Evolutionary conservation across 148 eudicot species (phyloP).

Genomic region (Beta vulgaris): DNA sequence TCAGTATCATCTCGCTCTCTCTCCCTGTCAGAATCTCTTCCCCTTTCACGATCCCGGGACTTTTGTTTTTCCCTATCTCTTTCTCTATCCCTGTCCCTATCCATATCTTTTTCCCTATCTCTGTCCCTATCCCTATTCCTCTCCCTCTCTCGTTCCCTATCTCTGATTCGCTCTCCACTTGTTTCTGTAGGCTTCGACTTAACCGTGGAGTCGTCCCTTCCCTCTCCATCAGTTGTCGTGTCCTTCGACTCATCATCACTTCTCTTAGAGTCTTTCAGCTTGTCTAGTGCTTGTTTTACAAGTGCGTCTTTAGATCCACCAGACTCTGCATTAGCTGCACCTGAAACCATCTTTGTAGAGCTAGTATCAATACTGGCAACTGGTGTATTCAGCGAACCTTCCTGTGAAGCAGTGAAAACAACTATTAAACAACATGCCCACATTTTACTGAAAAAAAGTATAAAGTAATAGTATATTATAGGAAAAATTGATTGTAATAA

Average conservation of each 20-base stretch:
- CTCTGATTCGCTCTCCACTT: conserved; percentile 59
- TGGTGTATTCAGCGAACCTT: conserved; percentile 47
- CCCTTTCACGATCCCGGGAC: conserved; percentile 65
- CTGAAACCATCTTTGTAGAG: conserved; percentile 39
- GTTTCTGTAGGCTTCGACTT: conserved; percentile 44
- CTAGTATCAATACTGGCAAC: conserved; percentile 38
- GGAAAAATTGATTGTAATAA: too few species aligned
- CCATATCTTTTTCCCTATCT: conserved; percentile 27
- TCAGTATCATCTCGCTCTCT: conserved; percentile 66
- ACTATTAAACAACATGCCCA: neutral
- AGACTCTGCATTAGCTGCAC: conserved; percentile 35
- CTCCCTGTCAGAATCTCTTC: conserved; percentile 81
- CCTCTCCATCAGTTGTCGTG: conserved; percentile 36
- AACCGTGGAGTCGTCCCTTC: conserved; percentile 46
- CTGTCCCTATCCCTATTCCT: conserved; percentile 45
- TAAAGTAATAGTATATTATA: too few species aligned
- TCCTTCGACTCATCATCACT: conserved; percentile 60
- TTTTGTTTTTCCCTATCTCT: conserved; percentile 49
- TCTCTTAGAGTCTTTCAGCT: conserved; percentile 66
- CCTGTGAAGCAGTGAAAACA: conserved; percentile 35
- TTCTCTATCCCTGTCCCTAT: conserved; percentile 37
- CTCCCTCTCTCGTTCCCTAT: too few species aligned
- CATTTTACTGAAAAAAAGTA: too few species aligned
- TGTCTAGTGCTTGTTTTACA: conserved; percentile 50
- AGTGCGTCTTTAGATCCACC: conserved; percentile 50